phyloP scores from a whole-genome alignment of 1,284 basidiomycete genomes.

The Volvariella volvacea region DNA sequence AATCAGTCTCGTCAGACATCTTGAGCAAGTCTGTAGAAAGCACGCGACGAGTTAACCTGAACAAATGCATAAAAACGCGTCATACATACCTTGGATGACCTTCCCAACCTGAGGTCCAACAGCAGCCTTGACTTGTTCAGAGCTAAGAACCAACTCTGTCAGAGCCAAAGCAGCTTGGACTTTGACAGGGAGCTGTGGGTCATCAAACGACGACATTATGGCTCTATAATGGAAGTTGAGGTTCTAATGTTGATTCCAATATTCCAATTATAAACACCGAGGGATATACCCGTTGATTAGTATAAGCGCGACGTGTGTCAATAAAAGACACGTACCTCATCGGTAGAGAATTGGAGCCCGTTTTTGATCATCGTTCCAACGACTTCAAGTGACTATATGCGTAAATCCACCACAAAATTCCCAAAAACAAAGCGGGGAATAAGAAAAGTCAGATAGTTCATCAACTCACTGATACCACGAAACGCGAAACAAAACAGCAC shows the following conservation, averaged over 20 bases:
- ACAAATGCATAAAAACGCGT: constrained; percentile 3
- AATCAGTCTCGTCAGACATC: constrained; percentile 83
- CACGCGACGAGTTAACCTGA: background rate
- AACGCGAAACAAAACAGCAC: constrained; percentile 24
- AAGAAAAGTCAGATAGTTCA: too few species aligned
- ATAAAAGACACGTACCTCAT: constrained; percentile 37
- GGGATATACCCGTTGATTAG: too few species aligned
- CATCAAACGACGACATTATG: constrained; percentile 58
- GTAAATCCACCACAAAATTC: constrained; percentile 8
- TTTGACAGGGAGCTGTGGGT: constrained; percentile 76
- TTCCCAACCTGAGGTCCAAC: constrained; percentile 80
- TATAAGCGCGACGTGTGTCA: too few species aligned
- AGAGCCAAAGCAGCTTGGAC: constrained; percentile 81
- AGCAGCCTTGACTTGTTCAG: constrained; percentile 65
- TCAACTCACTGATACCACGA: too few species aligned
- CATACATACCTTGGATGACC: constrained; percentile 70
- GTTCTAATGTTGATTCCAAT: constrained; percentile 32
- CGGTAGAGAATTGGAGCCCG: constrained; percentile 58
- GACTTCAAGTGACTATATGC: constrained; percentile 69
- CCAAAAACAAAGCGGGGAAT: background rate
- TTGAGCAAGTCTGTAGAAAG: constrained; percentile 64
- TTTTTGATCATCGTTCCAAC: constrained; percentile 66
- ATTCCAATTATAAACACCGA: constrained; percentile 2
- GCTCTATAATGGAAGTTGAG: constrained; percentile 59
- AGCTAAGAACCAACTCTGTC: constrained; percentile 67